These are phyloP conservation scores for Xylona heveae DNA, from an alignment of 495 filamentous ascomycete genomes.

Conservation along the genomic window DNA sequence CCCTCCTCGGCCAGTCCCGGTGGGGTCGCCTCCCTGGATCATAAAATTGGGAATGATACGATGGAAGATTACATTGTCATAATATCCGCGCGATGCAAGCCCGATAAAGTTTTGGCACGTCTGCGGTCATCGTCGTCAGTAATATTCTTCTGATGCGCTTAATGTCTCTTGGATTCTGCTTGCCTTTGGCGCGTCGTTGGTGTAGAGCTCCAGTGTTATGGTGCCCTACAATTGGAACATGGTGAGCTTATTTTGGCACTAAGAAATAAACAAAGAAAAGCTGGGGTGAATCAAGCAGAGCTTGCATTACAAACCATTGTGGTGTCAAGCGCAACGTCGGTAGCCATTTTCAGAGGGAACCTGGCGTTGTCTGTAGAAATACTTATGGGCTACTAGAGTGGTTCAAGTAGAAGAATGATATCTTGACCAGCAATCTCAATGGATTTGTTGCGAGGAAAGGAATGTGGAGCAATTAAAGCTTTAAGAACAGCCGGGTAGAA, in stretches of 20 bases:
- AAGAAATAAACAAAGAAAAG: not conserved
- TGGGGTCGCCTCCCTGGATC: slow-evolving; percentile 92
- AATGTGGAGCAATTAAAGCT: no score
- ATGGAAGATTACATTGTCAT: slow-evolving; percentile 71
- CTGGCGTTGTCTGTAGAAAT: no score
- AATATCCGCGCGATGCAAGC: slow-evolving; percentile 65
- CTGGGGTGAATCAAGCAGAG: not conserved
- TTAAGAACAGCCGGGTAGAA: no score
- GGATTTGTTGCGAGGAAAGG: no score
- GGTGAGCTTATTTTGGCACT: not conserved
- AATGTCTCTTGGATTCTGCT: slow-evolving; percentile 2
- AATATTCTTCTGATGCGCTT: not conserved
- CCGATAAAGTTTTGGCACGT: slow-evolving; percentile 81
- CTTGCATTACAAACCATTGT: slow-evolving; percentile 38
- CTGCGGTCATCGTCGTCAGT: slow-evolving; percentile 13
- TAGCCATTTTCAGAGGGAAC: slow-evolving; percentile 33
- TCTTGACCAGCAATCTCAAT: no score
- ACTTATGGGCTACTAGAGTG: no score
- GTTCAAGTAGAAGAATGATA: no score
- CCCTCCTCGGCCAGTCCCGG: slow-evolving; percentile 84
- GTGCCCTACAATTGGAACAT: slow-evolving; percentile 34
- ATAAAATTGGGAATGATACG: slow-evolving; percentile 93
- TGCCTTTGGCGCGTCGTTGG: slow-evolving; percentile 50
- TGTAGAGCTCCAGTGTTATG: slow-evolving; percentile 81
- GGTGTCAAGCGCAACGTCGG: slow-evolving; percentile 56